Base-by-base conservation (phyloP, 768 basidiomycete genomes). In the Lactarius pseudohatsudake region DNA sequence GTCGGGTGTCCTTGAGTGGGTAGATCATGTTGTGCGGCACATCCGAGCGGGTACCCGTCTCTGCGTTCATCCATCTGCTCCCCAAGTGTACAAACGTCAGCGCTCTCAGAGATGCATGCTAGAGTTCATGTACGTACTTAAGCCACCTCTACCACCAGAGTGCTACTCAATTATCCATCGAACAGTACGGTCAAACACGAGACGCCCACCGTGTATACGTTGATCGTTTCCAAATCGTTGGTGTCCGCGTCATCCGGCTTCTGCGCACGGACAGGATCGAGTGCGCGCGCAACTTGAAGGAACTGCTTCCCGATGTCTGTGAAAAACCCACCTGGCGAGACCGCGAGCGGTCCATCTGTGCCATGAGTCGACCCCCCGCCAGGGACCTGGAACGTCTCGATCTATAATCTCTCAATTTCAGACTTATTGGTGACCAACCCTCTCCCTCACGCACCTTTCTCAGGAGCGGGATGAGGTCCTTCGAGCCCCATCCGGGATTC, bases 401-500 rank as follows among this genome's bases (percentile, higher is more conserved):
- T 74, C 79, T 80, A 61, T 7, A 6, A 20, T 18, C 22, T 2
- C n/a, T 30, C 38, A 53, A 28, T 7, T 18, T 16, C 15, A 50
- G 43, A 18, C 26, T n/a, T 11, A 56, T 10, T 2, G 1, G 1
- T 32, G 7, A 32, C 20, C 20, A 56, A 9, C 28, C 54, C 18
- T 30, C 30, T 32, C 30, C 7, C 16, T 20, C 16, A 38, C 64
- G 7, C 64, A 83, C 88, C 80, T 88, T 87, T 68, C 78, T 82
- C 38, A 86, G 68, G 18, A 87, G 75, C 0, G 87, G 86, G 32
- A 88, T 82, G 9, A 89, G 69, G 38, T 84, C 77, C 63, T 79
- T 77, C 0, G 84, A 83, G 7, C 85, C 78, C 88, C 88, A 89
- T 1, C 87, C 87, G 4, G 80, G 74, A 72, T 88, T 87, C 3